Base-by-base conservation (phyloP, 2,329 filamentous ascomycete species). In the Ophiognomonia clavigignenti-juglandacearum region DNA sequence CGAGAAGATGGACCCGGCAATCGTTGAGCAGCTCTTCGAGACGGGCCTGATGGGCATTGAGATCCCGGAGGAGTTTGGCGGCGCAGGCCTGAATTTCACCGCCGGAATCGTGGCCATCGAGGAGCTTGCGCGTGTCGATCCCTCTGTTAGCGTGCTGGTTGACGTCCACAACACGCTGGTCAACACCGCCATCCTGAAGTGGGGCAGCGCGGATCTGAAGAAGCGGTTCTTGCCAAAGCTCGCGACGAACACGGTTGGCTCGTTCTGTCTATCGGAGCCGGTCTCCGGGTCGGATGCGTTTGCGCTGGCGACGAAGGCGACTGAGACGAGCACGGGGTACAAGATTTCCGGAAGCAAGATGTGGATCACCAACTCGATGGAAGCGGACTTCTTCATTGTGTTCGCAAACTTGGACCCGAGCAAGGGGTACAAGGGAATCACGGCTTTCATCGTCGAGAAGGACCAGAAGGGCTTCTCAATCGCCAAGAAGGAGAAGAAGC, bases 401-500 rank as follows among this genome's bases (percentile, higher is more conserved):
- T 98, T 98, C 63, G 93, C 93, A 61, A 98, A 96, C 70, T 75
- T 98, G 32, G 85, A 96, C 64, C 91, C 86, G 1, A 84, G 81
- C 71, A 90, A 92, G 72, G 92, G 90, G 44, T 96, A 98, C 78
- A 92, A 91, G 70, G 93, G 93, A 49, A 98, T 98, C 68, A 91
- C 90, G 2, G 93, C 93, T 43, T 98, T 98, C 65, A 74, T 98
- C 52, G 84, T 97, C 35, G 91, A 96, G 70, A 96, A 96, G 75
- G 85, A 77, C 60, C 87, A 82, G 41, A 83, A 85, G 46, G 93
- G 93, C 27, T 96, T 98, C 75, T 84, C 81, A 52, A 95, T 98
- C 61, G 90, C 93, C 34, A 98, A 98, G 81, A 98, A 98, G 77
- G 93, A 98, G 77, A 97, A 97, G 85, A 98, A 98, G 77, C 83